phyloP scores from a whole-genome alignment of 2,329 filamentous ascomycete species.

The Allantophomopsis cytisporea region DNA sequence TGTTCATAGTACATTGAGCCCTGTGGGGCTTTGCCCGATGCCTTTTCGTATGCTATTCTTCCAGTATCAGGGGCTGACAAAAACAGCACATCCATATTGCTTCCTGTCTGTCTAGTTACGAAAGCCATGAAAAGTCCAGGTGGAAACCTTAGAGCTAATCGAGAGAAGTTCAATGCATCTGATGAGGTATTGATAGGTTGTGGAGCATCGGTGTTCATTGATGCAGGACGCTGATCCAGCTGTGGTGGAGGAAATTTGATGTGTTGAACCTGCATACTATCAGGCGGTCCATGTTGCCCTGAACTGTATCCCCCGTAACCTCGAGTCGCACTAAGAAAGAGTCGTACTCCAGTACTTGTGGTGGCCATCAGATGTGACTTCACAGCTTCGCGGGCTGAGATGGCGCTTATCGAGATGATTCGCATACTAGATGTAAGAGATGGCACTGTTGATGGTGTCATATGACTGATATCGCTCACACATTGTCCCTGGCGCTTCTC shows the following conservation, averaged over 20 bases:
- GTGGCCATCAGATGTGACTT: slow-evolving; percentile 83
- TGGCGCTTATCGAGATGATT: slow-evolving; percentile 77
- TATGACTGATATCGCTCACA: slow-evolving; percentile 68
- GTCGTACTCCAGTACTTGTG: slow-evolving; percentile 77
- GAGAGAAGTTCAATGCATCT: slow-evolving; percentile 31
- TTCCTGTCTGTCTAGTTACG: slow-evolving; percentile 45
- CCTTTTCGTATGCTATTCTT: slow-evolving; percentile 48
- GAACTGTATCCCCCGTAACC: slow-evolving; percentile 43
- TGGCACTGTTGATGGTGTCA: slow-evolving; percentile 66
- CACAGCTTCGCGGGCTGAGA: slow-evolving; percentile 64
- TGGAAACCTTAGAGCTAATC: slow-evolving; percentile 49
- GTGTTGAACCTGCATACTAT: slow-evolving; percentile 95
- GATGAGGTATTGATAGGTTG: slow-evolving; percentile 23
- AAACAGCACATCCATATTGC: slow-evolving; percentile 58
- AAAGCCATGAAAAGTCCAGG: slow-evolving; percentile 91
- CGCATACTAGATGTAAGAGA: slow-evolving; percentile 56
- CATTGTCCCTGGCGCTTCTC: slow-evolving; percentile 46
- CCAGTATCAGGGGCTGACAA: slow-evolving; percentile 80
- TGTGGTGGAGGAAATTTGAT: slow-evolving; percentile 77
- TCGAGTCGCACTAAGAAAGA: slow-evolving; percentile 84
- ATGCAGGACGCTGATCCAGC: slow-evolving; percentile 16
- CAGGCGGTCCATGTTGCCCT: slow-evolving; percentile 48
- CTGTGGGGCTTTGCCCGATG: slow-evolving; percentile 9
- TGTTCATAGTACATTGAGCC: slow-evolving; percentile 53
- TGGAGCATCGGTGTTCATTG: slow-evolving; percentile 10